These are phyloP conservation scores for Ascosphaera apis DNA, from an alignment of 2,329 filamentous ascomycete species.

Conservation along the genomic window DNA sequence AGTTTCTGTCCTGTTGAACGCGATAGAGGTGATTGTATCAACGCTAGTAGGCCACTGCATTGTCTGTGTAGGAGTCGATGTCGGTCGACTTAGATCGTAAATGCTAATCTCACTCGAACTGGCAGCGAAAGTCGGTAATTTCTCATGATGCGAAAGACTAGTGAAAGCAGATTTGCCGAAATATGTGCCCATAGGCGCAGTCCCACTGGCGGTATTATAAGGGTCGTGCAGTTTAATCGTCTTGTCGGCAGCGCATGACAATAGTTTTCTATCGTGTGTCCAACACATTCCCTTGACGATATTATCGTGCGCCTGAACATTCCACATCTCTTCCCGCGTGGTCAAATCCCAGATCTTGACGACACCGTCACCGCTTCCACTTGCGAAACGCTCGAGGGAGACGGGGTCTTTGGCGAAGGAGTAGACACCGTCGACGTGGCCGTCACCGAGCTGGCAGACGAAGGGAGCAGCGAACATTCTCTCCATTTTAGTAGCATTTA, in stretches of 20 bases:
- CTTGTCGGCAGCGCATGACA: slow-evolving; percentile 70
- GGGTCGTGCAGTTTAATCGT: slow-evolving; percentile 84
- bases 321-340: slow-evolving; percentile 49
- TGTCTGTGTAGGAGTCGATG: slow-evolving; percentile 53
- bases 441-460: slow-evolving; percentile 62
- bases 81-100: slow-evolving; percentile 66
- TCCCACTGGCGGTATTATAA: slow-evolving; percentile 45
- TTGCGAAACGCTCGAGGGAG: slow-evolving; percentile 51
- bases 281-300: slow-evolving; percentile 81
- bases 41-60: slow-evolving; percentile 70
- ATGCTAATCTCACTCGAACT: slow-evolving; percentile 60
- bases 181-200: slow-evolving; percentile 62
- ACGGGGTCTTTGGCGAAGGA: slow-evolving; percentile 59
- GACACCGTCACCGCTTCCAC: slow-evolving; percentile 73
- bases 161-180: slow-evolving; percentile 67
- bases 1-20: slow-evolving; percentile 88
- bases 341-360: slow-evolving; percentile 82
- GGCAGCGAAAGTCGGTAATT: slow-evolving; percentile 52
- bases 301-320: slow-evolving; percentile 68
- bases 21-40: slow-evolving; percentile 71
- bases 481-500: slow-evolving; percentile 77
- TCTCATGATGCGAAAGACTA: slow-evolving; percentile 60
- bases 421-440: slow-evolving; percentile 82
- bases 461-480: slow-evolving; percentile 79
- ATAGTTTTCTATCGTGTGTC: slow-evolving; percentile 62